phyloP scores from a whole-genome alignment of 2,329 filamentous ascomycete species.

The Arthroderma uncinatum region DNA sequence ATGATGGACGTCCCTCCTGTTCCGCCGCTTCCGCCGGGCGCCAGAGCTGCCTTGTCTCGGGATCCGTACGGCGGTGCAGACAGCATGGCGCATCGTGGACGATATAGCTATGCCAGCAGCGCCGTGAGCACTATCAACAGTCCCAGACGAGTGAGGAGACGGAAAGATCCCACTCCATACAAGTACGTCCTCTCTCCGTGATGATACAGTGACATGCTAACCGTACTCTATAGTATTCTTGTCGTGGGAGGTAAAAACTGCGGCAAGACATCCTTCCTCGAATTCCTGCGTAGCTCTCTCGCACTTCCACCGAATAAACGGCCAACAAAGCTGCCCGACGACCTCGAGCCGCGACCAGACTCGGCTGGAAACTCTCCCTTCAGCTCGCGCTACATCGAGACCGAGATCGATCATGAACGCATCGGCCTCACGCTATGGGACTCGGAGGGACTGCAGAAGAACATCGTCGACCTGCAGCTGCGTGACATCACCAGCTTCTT shows the following conservation, averaged over 20 bases:
- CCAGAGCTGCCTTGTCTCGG: constrained; percentile 44
- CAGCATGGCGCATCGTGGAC: constrained; percentile 93
- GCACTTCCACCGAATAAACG: constrained; percentile 74
- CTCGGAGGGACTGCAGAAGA: constrained; percentile 88
- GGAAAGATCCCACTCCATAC: constrained; percentile 96
- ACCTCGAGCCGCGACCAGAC: constrained; percentile 42
- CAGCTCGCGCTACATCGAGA: constrained; percentile 80
- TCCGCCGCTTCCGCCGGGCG: constrained; percentile 16
- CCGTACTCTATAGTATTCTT: constrained; percentile 54
- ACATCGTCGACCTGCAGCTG: constrained; percentile 85
- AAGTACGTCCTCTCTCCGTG: constrained; percentile 50
- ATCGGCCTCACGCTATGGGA: constrained; percentile 94
- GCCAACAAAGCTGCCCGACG: constrained; percentile 45
- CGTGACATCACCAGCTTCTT: constrained; percentile 84
- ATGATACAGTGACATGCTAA: background rate
- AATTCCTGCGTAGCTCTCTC: constrained; percentile 81
- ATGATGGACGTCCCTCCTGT: constrained; percentile 13
- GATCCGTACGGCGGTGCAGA: constrained; percentile 76
- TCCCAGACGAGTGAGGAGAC: constrained; percentile 77
- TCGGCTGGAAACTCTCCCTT: constrained; percentile 55
- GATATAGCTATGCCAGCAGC: constrained; percentile 92
- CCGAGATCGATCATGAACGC: constrained; percentile 83
- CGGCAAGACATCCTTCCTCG: constrained; percentile 93
- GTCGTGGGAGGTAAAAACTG: constrained; percentile 77
- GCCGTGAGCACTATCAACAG: constrained; percentile 85